These are phyloP conservation scores for Intubia oerlemansii DNA, from an alignment of 2,329 filamentous ascomycete species.

Conservation along the genomic window DNA sequence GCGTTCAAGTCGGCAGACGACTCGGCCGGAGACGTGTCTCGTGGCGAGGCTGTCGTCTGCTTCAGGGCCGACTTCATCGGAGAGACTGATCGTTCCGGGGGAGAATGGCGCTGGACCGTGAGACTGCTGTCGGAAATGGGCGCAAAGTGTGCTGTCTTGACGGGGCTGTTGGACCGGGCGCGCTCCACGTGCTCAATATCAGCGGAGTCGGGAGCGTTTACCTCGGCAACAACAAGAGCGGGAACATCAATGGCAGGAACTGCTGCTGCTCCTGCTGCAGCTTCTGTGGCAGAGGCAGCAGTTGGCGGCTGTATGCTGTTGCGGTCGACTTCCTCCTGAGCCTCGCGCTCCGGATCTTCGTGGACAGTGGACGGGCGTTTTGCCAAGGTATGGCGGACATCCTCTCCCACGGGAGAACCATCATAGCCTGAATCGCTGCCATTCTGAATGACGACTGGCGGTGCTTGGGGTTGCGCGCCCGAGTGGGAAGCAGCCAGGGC, in stretches of 20 bases:
- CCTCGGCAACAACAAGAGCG: no score
- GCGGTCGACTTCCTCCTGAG: conserved; percentile 7
- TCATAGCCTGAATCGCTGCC: not conserved
- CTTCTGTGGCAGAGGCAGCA: no score
- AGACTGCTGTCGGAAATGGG: conserved; percentile 25
- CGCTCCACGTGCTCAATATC: no score
- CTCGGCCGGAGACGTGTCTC: conserved; percentile 28
- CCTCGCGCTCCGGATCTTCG: conserved; percentile 16
- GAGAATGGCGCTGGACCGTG: conserved; percentile 37
- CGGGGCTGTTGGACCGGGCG: conserved; percentile 39
- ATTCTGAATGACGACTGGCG: conserved; percentile 1
- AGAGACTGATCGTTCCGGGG: conserved; percentile 48
- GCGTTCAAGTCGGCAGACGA: conserved; percentile 26
- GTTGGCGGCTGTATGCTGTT: no score
- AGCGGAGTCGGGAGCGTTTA: no score
- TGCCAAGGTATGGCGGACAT: conserved; percentile 1
- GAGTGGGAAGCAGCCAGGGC: conserved; percentile 1
- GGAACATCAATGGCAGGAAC: no score
- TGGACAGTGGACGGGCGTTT: conserved; percentile 17
- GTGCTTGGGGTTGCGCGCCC: not conserved
- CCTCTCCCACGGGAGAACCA: not conserved
- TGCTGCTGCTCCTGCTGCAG: no score
- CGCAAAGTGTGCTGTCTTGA: conserved; percentile 46
- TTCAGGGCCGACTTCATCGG: conserved; percentile 64
- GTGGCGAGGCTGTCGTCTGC: conserved; percentile 32